Conservation (phyloP, 352 stramenopile species). For the Globisporangium nagaii region DNA sequence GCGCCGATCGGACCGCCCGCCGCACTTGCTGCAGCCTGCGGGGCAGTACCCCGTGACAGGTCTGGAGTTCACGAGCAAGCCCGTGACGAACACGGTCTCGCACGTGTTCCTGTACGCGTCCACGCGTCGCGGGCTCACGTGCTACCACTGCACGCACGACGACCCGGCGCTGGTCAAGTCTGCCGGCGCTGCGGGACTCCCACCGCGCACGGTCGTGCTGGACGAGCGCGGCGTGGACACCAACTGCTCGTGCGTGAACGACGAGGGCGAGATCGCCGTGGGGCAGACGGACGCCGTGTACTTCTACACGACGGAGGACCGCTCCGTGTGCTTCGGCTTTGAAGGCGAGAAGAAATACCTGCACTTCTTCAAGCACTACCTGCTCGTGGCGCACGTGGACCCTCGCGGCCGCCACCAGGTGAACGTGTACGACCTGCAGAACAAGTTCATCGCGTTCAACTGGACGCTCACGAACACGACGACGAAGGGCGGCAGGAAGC, state of each 20-base stretch:
- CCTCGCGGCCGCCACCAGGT: constrained; percentile 77
- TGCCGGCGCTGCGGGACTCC: constrained; percentile 47
- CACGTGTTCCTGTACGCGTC: constrained; percentile 81
- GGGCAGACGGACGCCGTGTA: constrained; percentile 85
- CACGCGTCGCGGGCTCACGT: constrained; percentile 71
- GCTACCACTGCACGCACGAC: constrained; percentile 82
- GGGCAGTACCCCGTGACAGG: constrained; percentile 76
- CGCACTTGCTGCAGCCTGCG: constrained; percentile 70
- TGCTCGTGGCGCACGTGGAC: constrained; percentile 80
- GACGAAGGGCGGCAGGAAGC: constrained; percentile 15
- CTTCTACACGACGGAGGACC: constrained; percentile 87
- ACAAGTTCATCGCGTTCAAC: constrained; percentile 92
- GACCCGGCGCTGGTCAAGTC: constrained; percentile 72
- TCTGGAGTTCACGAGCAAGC: constrained; percentile 77
- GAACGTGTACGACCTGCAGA: constrained; percentile 90
- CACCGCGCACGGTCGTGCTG: constrained; percentile 66
- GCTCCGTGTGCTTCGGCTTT: constrained; percentile 84
- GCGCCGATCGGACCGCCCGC: constrained; percentile 57
- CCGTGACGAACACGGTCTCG: constrained; percentile 46
- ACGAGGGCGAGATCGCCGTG: constrained; percentile 79
- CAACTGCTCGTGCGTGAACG: constrained; percentile 79
- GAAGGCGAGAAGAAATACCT: constrained; percentile 86
- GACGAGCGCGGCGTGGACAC: constrained; percentile 80
- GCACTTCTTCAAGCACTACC: constrained; percentile 86
- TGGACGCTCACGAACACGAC: constrained; percentile 74